Conservation (phyloP, 73 alveolate species). For the Paramecium primaurelia region DNA sequence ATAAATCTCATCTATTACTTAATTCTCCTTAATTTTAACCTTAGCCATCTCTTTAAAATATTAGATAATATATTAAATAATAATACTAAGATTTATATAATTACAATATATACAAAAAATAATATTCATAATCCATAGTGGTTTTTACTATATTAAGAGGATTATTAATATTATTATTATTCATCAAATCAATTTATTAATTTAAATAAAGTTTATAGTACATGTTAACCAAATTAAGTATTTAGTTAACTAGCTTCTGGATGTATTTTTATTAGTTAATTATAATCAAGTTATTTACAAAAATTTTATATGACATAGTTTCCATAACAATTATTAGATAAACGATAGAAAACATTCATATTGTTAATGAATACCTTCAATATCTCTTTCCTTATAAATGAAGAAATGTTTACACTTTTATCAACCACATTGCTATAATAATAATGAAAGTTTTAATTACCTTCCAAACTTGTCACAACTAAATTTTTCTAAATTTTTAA, state of each 20-base stretch:
- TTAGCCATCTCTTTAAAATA: neutral
- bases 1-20: neutral
- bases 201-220: neutral
- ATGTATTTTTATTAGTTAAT: neutral
- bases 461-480: constrained; percentile 17
- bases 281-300: constrained; percentile 5
- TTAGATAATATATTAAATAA: neutral
- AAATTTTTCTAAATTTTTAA: neutral
- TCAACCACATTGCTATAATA: neutral
- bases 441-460: neutral
- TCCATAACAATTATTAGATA: neutral
- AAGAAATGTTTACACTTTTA: neutral
- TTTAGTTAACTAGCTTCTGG: neutral
- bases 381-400: neutral
- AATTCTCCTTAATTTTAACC: neutral
- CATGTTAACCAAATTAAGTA: neutral
- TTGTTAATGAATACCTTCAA: neutral
- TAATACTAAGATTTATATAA: neutral
- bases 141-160: neutral
- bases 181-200: neutral
- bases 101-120: neutral
- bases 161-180: neutral
- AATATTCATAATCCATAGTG: neutral
- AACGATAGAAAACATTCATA: neutral
- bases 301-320: neutral